A percentile compares a stretch with the other conserved stretches of the same genome.
phyloP scores from a whole-genome alignment of 2,329 filamentous ascomycete genomes.

The Sporothrix mexicana region DNA sequence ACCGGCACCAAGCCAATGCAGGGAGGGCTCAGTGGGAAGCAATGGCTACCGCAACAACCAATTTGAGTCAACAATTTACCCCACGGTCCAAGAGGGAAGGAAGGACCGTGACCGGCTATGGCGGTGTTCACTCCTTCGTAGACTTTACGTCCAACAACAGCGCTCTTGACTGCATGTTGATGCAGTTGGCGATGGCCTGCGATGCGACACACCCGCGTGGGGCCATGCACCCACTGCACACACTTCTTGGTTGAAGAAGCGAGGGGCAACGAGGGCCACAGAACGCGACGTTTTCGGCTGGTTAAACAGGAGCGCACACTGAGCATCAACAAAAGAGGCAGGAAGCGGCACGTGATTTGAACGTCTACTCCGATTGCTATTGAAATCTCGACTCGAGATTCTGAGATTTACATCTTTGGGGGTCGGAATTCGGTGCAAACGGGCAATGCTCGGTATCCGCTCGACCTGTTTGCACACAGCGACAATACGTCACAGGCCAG shows the following conservation, averaged over 20 bases:
- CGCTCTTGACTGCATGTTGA: not conserved
- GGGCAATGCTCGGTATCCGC: constrained; percentile 15
- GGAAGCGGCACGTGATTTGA: not conserved
- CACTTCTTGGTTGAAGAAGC: not conserved
- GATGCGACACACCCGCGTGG: not conserved
- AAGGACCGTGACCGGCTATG: constrained; percentile 10
- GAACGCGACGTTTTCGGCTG: not conserved
- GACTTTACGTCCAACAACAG: not conserved
- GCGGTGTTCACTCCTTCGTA: not conserved
- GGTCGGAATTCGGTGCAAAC: not conserved
- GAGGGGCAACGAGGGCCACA: not conserved
- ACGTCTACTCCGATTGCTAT: not conserved
- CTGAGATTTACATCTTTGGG: not conserved
- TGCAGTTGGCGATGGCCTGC: constrained; percentile 6
- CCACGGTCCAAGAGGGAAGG: constrained; percentile 8
- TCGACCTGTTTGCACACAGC: not conserved
- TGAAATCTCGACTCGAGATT: not conserved
- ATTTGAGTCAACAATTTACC: constrained; percentile 22
- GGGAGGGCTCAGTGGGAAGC: not conserved
- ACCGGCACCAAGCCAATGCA: not conserved
- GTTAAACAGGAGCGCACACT: not conserved
- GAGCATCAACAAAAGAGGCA: not conserved
- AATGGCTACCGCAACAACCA: not conserved
- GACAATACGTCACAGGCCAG: constrained; percentile 5
- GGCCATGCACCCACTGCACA: not conserved